Evolutionary conservation across 805 yeast species (phyloP).

Genomic region (Vanderwaltozyma polyspora): DNA sequence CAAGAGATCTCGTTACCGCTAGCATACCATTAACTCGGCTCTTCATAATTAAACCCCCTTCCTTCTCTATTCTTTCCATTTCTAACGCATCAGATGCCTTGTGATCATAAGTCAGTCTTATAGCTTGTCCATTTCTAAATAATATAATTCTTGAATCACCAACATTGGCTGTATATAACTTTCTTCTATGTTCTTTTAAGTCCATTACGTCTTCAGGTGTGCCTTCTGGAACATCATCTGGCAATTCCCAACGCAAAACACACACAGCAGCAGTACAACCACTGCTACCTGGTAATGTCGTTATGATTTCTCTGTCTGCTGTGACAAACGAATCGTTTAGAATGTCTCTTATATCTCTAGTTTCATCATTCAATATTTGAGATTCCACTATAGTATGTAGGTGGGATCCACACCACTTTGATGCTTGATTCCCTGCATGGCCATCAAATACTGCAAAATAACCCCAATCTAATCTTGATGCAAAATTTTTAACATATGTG

Average conservation of each 20-base stretch:
- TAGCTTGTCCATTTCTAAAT: constrained; percentile 61
- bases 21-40: constrained; percentile 91
- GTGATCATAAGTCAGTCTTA: constrained; percentile 82
- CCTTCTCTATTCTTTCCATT: constrained; percentile 56
- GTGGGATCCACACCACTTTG: constrained; percentile 89
- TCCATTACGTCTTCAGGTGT: constrained; percentile 14
- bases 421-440: constrained; percentile 89
- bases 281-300: constrained; percentile 55
- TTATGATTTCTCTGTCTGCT: constrained; percentile 60
- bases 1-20: constrained; percentile 88
- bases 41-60: constrained; percentile 82
- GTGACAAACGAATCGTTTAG: constrained; percentile 58
- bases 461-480: constrained; percentile 86
- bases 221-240: constrained; percentile 14
- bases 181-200: constrained; percentile 42
- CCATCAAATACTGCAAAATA: constrained; percentile 95
- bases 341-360: constrained; percentile 49
- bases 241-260: constrained; percentile 70
- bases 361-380: constrained; percentile 38
- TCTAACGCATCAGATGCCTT: constrained; percentile 79
- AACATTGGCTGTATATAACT: constrained; percentile 87
- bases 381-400: constrained; percentile 60
- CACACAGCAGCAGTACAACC: constrained; percentile 97
- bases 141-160: constrained; percentile 86
- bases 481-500: constrained; percentile 83